phyloP scores from a whole-genome alignment of 2,329 filamentous ascomycete genomes.

The Fonsecaea monophora region DNA sequence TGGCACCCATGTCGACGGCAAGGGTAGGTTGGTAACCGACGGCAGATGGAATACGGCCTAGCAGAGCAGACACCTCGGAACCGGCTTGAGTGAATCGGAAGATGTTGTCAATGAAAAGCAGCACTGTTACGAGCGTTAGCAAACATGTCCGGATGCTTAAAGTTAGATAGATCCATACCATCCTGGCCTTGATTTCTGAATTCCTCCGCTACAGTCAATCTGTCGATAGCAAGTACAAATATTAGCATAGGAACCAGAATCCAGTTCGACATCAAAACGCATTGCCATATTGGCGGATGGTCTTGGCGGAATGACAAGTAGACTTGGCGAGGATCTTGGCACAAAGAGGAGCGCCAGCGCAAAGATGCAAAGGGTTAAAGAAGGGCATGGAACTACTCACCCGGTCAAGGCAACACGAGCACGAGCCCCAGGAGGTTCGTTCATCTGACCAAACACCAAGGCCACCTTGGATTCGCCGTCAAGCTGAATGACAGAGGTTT shows the following conservation, averaged over 20 bases:
- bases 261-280: neutral
- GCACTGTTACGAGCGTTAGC: conserved; percentile 62
- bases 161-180: conserved; percentile 59
- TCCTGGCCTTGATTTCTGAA: conserved; percentile 88
- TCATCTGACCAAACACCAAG: conserved; percentile 99
- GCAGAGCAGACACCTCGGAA: conserved; percentile 99
- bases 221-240: neutral
- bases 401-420: conserved; percentile 96
- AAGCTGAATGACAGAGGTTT: conserved; percentile 98
- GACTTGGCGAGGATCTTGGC: too few species aligned
- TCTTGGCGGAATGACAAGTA: conserved; percentile 2
- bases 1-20: conserved; percentile 97
- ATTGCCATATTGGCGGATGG: neutral
- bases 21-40: conserved; percentile 99
- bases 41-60: conserved; percentile 99
- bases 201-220: conserved; percentile 74
- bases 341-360: neutral
- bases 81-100: conserved; percentile 99
- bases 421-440: conserved; percentile 99
- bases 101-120: conserved; percentile 99
- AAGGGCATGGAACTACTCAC: conserved; percentile 58
- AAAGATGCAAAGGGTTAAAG: conserved; percentile 8
- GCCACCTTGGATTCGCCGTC: conserved; percentile 99
- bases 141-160: neutral
- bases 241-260: conserved; percentile 14